phyloP scores from a whole-genome alignment of 805 yeast genomes.

The Sungouiella thailandica region DNA sequence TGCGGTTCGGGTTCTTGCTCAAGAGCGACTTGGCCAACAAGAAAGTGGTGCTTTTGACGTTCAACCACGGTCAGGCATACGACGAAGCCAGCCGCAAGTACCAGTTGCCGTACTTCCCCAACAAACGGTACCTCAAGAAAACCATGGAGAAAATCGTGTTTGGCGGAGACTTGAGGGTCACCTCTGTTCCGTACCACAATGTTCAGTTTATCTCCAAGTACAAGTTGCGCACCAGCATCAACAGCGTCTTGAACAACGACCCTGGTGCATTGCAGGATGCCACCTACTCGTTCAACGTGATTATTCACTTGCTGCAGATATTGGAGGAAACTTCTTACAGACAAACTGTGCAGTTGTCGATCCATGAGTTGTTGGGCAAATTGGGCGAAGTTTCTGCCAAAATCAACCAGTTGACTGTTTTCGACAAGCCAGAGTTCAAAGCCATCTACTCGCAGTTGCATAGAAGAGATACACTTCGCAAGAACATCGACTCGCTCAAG shows the following conservation, averaged over 20 bases:
- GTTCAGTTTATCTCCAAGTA: constrained; percentile 44
- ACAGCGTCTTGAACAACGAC: constrained; percentile 33
- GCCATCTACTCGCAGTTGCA: constrained; percentile 42
- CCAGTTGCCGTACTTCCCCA: constrained; percentile 36
- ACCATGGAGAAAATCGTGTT: constrained; percentile 33
- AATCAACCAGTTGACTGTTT: constrained; percentile 21
- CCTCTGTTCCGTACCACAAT: constrained; percentile 34
- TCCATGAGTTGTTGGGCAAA: constrained; percentile 34
- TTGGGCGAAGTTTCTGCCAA: constrained; percentile 30
- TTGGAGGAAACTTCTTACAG: constrained; percentile 44
- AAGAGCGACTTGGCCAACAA: constrained; percentile 33
- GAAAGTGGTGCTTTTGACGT: constrained; percentile 37
- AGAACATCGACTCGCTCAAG: constrained; percentile 51
- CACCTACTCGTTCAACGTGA: constrained; percentile 26
- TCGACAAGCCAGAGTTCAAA: constrained; percentile 40
- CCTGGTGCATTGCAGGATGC: constrained; percentile 31
- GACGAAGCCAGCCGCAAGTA: constrained; percentile 17
- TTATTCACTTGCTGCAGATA: constrained; percentile 33
- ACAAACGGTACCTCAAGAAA: constrained; percentile 25
- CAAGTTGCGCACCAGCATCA: constrained; percentile 27
- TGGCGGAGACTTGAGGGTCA: constrained; percentile 29
- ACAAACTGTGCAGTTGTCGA: constrained; percentile 24
- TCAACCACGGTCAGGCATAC: constrained; percentile 38
- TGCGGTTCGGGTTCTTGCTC: constrained; percentile 51
- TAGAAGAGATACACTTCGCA: constrained; percentile 40